Conservation (phyloP, 1,284 basidiomycete species). For the Tilletiopsis washingtonensis region DNA sequence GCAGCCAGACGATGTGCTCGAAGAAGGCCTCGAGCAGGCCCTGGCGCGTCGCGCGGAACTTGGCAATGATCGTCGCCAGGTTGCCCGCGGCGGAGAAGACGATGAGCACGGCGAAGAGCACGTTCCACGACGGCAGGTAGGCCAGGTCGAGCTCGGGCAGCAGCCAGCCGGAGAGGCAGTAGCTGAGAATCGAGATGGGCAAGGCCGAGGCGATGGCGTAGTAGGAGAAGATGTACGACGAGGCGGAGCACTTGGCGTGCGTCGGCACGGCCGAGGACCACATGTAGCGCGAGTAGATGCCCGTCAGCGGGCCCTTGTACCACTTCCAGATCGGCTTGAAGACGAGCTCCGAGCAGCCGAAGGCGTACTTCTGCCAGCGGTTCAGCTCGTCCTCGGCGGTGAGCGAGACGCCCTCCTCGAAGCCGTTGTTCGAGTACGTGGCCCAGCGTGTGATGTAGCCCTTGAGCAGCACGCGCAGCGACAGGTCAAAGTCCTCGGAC, state of each 20-base stretch:
- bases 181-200: slow-evolving; percentile 62
- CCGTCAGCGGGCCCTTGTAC: slow-evolving; percentile 64
- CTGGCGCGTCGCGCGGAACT: slow-evolving; percentile 65
- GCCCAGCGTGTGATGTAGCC: slow-evolving; percentile 73
- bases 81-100: slow-evolving; percentile 69
- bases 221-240: slow-evolving; percentile 65
- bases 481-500: slow-evolving; percentile 73
- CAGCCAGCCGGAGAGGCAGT: slow-evolving; percentile 63
- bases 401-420: slow-evolving; percentile 80
- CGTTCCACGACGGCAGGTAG: slow-evolving; percentile 54
- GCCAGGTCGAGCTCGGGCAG: slow-evolving; percentile 62
- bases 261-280: background rate
- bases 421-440: slow-evolving; percentile 68
- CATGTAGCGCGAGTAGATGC: slow-evolving; percentile 50
- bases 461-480: slow-evolving; percentile 50
- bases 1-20: slow-evolving; percentile 67
- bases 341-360: slow-evolving; percentile 54
- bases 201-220: slow-evolving; percentile 68
- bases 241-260: slow-evolving; percentile 70
- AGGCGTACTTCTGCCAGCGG: slow-evolving; percentile 78
- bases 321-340: slow-evolving; percentile 55
- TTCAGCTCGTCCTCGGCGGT: slow-evolving; percentile 67
- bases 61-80: slow-evolving; percentile 61
- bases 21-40: slow-evolving; percentile 54
- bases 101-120: slow-evolving; percentile 66